Evolutionary conservation across 805 yeast genomes (phyloP).

Genomic region (Saccharomycopsis sp.): DNA sequence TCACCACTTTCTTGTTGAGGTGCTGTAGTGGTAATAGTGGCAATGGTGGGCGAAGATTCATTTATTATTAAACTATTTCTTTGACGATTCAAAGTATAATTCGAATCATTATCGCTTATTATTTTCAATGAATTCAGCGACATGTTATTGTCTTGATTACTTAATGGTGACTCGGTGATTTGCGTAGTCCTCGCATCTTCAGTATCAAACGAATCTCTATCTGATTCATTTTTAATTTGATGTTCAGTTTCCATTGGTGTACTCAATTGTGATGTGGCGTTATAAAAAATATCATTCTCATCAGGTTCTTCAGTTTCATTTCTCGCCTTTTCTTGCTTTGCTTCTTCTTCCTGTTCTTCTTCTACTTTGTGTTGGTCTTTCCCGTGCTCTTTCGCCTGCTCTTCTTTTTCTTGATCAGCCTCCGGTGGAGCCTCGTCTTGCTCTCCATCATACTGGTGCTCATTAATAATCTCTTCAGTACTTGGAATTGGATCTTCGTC

Average conservation of each 20-base stretch:
- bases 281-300: constrained; percentile 8
- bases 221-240: not conserved
- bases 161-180: constrained; percentile 16
- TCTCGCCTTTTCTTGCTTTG: constrained; percentile 25
- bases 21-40: not conserved
- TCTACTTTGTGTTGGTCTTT: constrained; percentile 33
- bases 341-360: constrained; percentile 16
- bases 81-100: constrained; percentile 6
- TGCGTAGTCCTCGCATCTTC: constrained; percentile 21
- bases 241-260: constrained; percentile 2
- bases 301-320: constrained; percentile 21
- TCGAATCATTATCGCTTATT: constrained; percentile 1
- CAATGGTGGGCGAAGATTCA: not conserved
- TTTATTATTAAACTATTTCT: not conserved
- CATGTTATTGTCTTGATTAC: not conserved
- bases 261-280: constrained; percentile 10
- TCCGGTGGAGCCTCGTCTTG: constrained; percentile 7
- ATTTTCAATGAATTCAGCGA: not conserved
- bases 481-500: too few species aligned
- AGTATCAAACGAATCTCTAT: not conserved
- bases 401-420: constrained; percentile 13
- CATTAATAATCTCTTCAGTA: too few species aligned
- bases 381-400: constrained; percentile 22
- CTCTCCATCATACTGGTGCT: constrained; percentile 6
- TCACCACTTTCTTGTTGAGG: not conserved